Percentiles rank a stretch among this genome's conserved stretches.
Evolutionary conservation across 140 eudicot species (phyloP).

Genomic region (Ambrosia hybrid): DNA sequence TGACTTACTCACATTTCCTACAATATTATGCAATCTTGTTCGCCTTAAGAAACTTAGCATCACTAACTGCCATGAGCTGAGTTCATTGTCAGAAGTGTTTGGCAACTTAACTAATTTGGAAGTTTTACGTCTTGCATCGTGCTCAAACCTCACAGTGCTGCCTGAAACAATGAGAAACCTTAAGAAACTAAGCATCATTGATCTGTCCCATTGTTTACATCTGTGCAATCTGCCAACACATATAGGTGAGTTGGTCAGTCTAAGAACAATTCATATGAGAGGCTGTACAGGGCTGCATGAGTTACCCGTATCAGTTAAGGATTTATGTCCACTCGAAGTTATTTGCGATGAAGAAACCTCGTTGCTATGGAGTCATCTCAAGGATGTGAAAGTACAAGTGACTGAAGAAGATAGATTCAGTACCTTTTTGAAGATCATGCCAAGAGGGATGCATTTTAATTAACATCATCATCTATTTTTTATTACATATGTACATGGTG

Average conservation of each 20-base stretch:
- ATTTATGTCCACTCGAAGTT: not conserved
- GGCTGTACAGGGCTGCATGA: conserved; percentile 20
- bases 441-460: too few species aligned
- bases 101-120: conserved; percentile 20
- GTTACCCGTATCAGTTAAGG: conserved; percentile 11
- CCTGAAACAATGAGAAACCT: conserved; percentile 7
- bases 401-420: not conserved
- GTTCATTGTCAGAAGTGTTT: conserved; percentile 17
- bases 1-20: conserved; percentile 26
- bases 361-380: not conserved
- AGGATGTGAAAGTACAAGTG: not conserved
- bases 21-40: conserved; percentile 3
- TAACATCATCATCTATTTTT: too few species aligned
- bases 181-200: conserved; percentile 12
- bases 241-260: conserved; percentile 19
- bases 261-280: conserved; percentile 1
- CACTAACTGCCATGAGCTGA: conserved; percentile 26
- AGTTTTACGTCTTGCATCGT: conserved; percentile 30
- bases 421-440: not conserved
- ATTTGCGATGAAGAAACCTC: conserved; percentile 14
- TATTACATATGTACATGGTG: too few species aligned
- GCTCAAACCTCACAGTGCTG: conserved; percentile 17
- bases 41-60: conserved; percentile 26
- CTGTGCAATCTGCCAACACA: conserved; percentile 6
- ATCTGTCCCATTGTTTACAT: conserved; percentile 19